Evolutionary conservation across 73 alveolate species (phyloP), one percentile per base, ranked within the genome.

Genomic region (Paramecium octaurelia): DNA sequence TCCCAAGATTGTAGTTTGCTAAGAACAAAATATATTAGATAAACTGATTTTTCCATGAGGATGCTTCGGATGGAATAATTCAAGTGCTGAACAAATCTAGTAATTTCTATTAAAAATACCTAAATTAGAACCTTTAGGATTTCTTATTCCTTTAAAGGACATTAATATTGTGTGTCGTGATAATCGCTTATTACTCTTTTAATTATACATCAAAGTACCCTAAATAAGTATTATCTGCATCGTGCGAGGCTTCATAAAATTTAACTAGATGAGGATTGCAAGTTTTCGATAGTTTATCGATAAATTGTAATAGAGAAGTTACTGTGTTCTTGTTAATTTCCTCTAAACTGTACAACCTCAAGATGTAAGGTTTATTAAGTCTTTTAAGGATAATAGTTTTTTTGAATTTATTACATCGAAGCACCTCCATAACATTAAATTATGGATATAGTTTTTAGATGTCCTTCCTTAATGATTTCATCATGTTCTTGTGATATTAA

Each of bases 201-300:
- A 35, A 12, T 42, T 29, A 38, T 35, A 16, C 5, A 75, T 38
- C 6, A 38, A 18, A 40, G 6, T 75, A 75, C 88, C 88, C 88
- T 42, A 75, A 75, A 38, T 75, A 75, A 29, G 88, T 75, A 16
- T 29, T 29, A 38, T 75, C 69, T 35, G 58, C 29, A 75, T 75
- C 64, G 2, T 38, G 60, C 0, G 88, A 12, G 1, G 88, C 88
- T 75, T 75, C 88, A 75, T 75, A 75, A 75, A 75, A 75, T 75
- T 75, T 75, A 29, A 42, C 60, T 16, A 75, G 2, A 42, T 75
- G 29, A 38, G 88, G 88, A 42, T 18, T 38, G 24, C 12, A 31
- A 6, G 34, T 4, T 42, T 75, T 35, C 1, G 68, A 38, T 75
- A 75, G 58, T 75, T 75, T 75, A 38, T 35, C 40, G 8, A 75